phyloP scores from a whole-genome alignment of 768 basidiomycete species.

The Paxillus involutus region DNA sequence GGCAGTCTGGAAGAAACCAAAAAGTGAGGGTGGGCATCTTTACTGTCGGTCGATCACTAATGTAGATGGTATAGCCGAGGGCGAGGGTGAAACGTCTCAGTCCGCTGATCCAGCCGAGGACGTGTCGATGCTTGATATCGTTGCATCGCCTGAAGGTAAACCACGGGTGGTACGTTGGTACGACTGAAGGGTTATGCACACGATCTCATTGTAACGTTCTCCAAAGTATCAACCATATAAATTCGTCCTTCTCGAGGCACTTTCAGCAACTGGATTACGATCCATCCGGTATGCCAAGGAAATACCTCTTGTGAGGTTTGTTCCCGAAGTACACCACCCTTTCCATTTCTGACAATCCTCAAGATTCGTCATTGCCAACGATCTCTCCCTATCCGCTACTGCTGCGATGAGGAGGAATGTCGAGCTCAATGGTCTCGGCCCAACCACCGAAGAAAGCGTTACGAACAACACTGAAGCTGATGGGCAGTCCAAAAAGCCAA shows the following conservation, averaged over 20 bases:
- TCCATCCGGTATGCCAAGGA: conserved; percentile 98
- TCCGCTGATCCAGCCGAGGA: neutral
- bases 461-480: conserved; percentile 6
- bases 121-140: no score
- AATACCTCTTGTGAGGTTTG: conserved; percentile 86
- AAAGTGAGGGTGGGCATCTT: conserved; percentile 35
- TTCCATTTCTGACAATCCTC: conserved; percentile 42
- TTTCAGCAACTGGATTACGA: conserved; percentile 94
- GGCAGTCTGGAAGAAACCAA: conserved; percentile 41
- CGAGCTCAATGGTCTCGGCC: conserved; percentile 71
- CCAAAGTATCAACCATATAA: conserved; percentile 57
- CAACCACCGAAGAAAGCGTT: conserved; percentile 23
- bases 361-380: conserved; percentile 94
- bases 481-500: conserved; percentile 12
- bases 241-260: conserved; percentile 84
- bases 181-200: neutral
- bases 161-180: conserved; percentile 21
- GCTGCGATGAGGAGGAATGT: conserved; percentile 87
- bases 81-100: neutral
- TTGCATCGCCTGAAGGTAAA: no score
- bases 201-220: neutral
- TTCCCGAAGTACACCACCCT: neutral
- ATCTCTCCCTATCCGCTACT: conserved; percentile 79
- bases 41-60: no score
- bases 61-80: neutral